Base-by-base conservation (phyloP, 2,329 filamentous ascomycete genomes). In the Pseudopithomyces maydicus region DNA sequence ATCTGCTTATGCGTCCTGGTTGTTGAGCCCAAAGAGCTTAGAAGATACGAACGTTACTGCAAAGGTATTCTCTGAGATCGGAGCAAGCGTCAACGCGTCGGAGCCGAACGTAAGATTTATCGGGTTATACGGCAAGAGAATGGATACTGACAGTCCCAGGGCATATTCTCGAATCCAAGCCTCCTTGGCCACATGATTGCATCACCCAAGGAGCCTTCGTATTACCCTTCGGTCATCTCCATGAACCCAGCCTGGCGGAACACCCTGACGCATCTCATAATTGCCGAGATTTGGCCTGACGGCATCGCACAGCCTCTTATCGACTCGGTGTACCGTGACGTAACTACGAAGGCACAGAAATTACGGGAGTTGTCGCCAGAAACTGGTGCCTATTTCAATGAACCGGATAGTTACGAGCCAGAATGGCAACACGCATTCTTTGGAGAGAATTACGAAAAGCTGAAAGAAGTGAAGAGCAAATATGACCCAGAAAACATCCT, bases 331-430 rank as follows among this genome's bases (percentile, higher is more conserved):
- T 69, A 68, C 38, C 3, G 17, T 0, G 61, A 68, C 22, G 54
- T 68, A 8, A 71, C 65, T 45, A 59, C 58, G 1, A 68, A 67
- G 39, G 65, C 52, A 6, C 50, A 63, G 19, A 48, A 53, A 1
- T 54, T 72, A 20, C 58, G 65, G 0, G 26, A 56, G 10, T 50
- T 69, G 17, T 56, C 58, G 0, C 69, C 68, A 1, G 56, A 68
- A 0, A 67, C 61, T 1, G 70, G 70, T 0, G 67, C 70, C 1
- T 73, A 71, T 46, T 69, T 70, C 48, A 73, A 72, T 33, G 70
- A 74, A 55, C 52, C 59, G 1, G 67, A 72, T 62, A 44, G 47
- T 14, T 65, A 61, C 32, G 64, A 71, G 44, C 59, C 57, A n/a
- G 53, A 66, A 2, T 74, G 69, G 69, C 66, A 73, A 48, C 3